Base-by-base conservation (phyloP, 257 asterid species). In the Nicotiana attenuata region DNA sequence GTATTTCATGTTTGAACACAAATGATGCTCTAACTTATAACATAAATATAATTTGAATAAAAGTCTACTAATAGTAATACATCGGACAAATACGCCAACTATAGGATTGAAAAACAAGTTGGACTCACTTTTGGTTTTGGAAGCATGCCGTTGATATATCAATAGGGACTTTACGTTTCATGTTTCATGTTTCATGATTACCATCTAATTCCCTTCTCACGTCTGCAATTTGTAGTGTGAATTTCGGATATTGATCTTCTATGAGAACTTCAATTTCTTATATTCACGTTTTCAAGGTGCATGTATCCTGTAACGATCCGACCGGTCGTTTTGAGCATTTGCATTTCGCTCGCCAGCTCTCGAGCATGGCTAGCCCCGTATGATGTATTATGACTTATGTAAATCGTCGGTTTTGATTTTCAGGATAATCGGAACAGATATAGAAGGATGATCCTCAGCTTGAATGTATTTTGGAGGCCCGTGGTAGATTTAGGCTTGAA, bases 1-100 rank as follows among this genome's bases (percentile, higher is more conserved):
- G 24, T 73, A 47, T 45, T 73, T 41, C 57, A 69, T 5, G 77
- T 69, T 69, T 69, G 57, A 69, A 69, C 57, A 69, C 33, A 69
- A 20, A 41, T 13, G 14, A n/a, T 69, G 17, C n/a, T 14, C 57
- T 52, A 52, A 52, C 57, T 13, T 52, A 52, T 52, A 52, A 11
- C 76, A 67, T 19, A 67, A 10, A 67, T 20, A 31, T 38, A 5
- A 41, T 71, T 22, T 22, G 59, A 6, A n/a, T 20, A 71, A 71
- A 73, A 8, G 61, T 24, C 15, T 73, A 73, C 26, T 33, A 24
- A 20, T 45, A 71, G 19, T 47, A 73, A 47, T 13, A 73, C 33
- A 69, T 10, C 57, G 33, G 11, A 10, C 29, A 10, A 17, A 4
- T 63, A 20, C 3, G 60, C 14, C 78, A 71, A 22, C 78, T 13